Base-by-base conservation (phyloP, 2,329 filamentous ascomycete species). In the Orbilia blumenaviensis region DNA sequence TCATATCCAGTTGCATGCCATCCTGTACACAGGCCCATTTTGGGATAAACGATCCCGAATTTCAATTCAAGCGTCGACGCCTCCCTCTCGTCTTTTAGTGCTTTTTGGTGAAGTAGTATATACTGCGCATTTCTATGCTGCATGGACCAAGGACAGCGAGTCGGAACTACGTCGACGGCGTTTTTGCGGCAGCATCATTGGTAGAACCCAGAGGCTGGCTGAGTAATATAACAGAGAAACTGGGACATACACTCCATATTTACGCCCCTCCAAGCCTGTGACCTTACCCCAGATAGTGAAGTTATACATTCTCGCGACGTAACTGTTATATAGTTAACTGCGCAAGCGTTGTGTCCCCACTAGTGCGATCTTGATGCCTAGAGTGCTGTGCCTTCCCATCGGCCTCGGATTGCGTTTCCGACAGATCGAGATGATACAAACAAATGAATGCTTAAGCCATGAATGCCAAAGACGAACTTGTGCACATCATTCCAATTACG, bases 1-100 rank as follows among this genome's bases (percentile, higher is more conserved):
- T 62, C 69, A 46, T 54, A 66, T 74, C 62, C 66, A 52, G 69
- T n/a, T 74, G 60, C 61, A 74, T 67, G 62, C 69, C 52, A 74
- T 74, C 62, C 69, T 74, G 62, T 61, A n/a, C n/a, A n/a, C n/a
- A 74, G 44, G 36, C 50, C 69, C 62, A 27, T 67, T 74, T 74
- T 42, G 62, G 69, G 69, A 62, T 74, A 74, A 74, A 74, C 62
- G 63, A 67, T 66, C 69, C 69, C 44, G 14, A 44, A 42, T n/a
- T n/a, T n/a, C n/a, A 9, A 27, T 56, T 61, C 21, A 42, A 60
- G 58, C 48, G 16, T 44, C 41, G 21, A 23, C 68, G 34, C 52
- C 60, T 72, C 58, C n/a, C 48, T 18, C 58, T 64, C 60, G 9
- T 58, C 25, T 67, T 62, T 61, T 66, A 48, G 61, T 66, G 56